phyloP scores from a whole-genome alignment of 2,329 filamentous ascomycete genomes.

The Pezicula carpinea region DNA sequence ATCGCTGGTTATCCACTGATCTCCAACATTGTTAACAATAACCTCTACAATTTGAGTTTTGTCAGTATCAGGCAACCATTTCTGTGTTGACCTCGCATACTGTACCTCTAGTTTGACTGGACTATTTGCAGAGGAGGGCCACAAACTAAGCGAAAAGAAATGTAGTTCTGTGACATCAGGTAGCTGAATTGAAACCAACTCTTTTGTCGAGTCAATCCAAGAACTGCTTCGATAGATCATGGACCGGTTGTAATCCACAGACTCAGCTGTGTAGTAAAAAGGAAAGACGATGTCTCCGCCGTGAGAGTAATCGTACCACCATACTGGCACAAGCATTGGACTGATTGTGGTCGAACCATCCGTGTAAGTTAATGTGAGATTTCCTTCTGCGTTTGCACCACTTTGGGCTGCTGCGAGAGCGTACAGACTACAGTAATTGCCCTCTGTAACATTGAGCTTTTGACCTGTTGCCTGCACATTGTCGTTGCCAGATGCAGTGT shows the following conservation, averaged over 20 bases:
- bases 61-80: conserved; percentile 27
- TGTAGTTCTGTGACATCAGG: conserved; percentile 35
- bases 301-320: conserved; percentile 33
- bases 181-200: conserved; percentile 34
- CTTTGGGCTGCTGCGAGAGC: conserved; percentile 37
- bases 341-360: conserved; percentile 34
- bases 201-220: conserved; percentile 31
- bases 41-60: conserved; percentile 36
- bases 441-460: conserved; percentile 24
- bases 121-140: conserved; percentile 25
- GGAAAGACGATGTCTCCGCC: conserved; percentile 40
- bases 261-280: conserved; percentile 32
- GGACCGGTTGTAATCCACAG: conserved; percentile 35
- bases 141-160: conserved; percentile 37
- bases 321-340: conserved; percentile 37
- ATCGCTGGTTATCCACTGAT: conserved; percentile 17
- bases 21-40: conserved; percentile 31
- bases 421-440: conserved; percentile 35
- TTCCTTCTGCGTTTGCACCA: conserved; percentile 27
- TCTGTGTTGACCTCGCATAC: conserved; percentile 36
- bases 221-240: conserved; percentile 40
- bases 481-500: conserved; percentile 29
- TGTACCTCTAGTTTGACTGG: conserved; percentile 28
- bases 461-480: conserved; percentile 39
- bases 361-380: conserved; percentile 36